Conservation (phyloP, 352 stramenopile species). For the Phytophthora pini region DNA sequence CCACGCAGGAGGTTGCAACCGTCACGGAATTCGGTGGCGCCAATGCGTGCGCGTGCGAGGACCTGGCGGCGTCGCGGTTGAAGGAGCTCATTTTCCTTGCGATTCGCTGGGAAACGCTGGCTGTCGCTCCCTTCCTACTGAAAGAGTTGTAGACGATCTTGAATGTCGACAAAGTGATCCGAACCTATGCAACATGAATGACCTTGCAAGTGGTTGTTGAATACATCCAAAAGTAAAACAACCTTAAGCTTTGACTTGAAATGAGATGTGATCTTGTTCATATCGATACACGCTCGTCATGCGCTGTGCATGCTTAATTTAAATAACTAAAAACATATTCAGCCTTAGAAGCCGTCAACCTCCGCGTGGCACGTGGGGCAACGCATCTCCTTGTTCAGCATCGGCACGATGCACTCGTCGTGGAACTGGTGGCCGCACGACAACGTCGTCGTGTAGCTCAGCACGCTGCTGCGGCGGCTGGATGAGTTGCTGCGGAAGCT, state of each 20-base stretch:
- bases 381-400: slow-evolving; percentile 54
- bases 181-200: not conserved
- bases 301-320: not conserved
- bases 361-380: slow-evolving; percentile 46
- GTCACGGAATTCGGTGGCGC: slow-evolving; percentile 34
- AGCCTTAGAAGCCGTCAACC: not conserved
- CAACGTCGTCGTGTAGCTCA: not conserved
- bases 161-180: not conserved
- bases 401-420: slow-evolving; percentile 48
- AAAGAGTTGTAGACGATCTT: slow-evolving; percentile 3
- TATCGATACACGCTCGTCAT: not conserved
- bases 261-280: not conserved
- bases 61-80: slow-evolving; percentile 25
- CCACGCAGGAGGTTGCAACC: slow-evolving; percentile 6
- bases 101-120: slow-evolving; percentile 37
- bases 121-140: slow-evolving; percentile 33
- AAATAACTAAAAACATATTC: slow-evolving; percentile 1
- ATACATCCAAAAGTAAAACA: too few relatives aligned
- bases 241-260: not conserved
- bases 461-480: not conserved
- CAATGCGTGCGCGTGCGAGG: slow-evolving; percentile 26
- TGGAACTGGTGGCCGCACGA: slow-evolving; percentile 1
- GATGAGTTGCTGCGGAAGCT: not conserved
- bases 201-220: not conserved
- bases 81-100: slow-evolving; percentile 43